Conservation (phyloP, 1,284 basidiomycete genomes). For the Tilletia horrida region DNA sequence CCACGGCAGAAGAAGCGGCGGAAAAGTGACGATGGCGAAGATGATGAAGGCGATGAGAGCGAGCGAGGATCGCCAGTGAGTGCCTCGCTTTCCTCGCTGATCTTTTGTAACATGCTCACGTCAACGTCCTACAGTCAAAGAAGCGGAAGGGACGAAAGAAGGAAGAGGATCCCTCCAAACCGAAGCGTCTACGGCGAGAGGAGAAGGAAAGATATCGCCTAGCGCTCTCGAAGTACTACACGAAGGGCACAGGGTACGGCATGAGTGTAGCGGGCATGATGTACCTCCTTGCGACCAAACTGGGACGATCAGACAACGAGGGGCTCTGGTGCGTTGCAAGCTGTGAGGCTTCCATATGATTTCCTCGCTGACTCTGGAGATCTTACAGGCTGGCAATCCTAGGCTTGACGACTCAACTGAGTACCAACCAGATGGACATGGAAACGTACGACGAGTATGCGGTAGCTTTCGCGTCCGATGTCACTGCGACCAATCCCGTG, state of each 20-base stretch:
- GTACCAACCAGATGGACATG: constrained; percentile 78
- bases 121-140: not conserved
- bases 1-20: constrained; percentile 58
- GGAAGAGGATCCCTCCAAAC: constrained; percentile 56
- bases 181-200: constrained; percentile 3
- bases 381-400: constrained; percentile 80
- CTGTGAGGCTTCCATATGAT: not conserved
- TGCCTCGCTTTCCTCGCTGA: no score
- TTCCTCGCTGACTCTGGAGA: not conserved
- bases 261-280: constrained; percentile 85
- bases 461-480: constrained; percentile 41
- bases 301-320: constrained; percentile 89
- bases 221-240: constrained; percentile 65
- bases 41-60: constrained; percentile 30
- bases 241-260: constrained; percentile 77
- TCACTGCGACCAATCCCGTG: constrained; percentile 33
- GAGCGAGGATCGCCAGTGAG: constrained; percentile 13
- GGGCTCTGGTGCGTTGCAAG: constrained; percentile 70
- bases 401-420: constrained; percentile 89
- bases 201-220: constrained; percentile 33
- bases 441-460: constrained; percentile 68
- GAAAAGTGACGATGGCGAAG: constrained; percentile 55
- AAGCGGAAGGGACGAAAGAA: constrained; percentile 21
- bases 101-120: not conserved
- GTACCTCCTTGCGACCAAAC: constrained; percentile 80